Evolutionary conservation across 805 yeast species (phyloP), one percentile per base, ranked within the genome.

Genomic region (Yarrowia alimentaria): DNA sequence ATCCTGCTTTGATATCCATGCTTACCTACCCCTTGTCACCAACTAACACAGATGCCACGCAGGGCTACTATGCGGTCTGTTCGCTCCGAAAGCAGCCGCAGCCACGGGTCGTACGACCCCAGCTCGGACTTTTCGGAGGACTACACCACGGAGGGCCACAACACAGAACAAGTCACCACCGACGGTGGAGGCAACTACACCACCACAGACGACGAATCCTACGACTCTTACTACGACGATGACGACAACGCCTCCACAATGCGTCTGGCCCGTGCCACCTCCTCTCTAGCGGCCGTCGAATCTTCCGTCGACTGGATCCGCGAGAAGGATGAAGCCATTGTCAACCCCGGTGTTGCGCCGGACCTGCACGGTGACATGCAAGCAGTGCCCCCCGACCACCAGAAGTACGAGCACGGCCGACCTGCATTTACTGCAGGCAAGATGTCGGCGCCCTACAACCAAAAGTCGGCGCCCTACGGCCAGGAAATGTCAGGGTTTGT

Each of bases 261-360:
- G 47, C 32, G 47, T 24, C 19, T 26, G 32, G 47, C 33, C 6
- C 47, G 30, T 3, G 47, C 14, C 4, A 40, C 47, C 9, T 26
- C 33, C 11, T 40, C 47, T 1, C 33, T 28, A 11, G 47, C 47
- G 6, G 47, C 47, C 19, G 47, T 19, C 25, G 33, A 40, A 8
- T 40, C 47, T 19, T 40, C 47, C 13, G 47, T 40, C 5, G 47
- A 40, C 22, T 43, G 50, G 50, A 16, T 43, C 30, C 50, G 37
- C 9, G 50, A 30, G 9, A 43, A 43, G 28, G 50, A 43, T 13
- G 37, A 43, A 14, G 37, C 35, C 5, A 30, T 43, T 14, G 37
- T 30, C 14, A 43, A 43, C 30, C 50, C 50, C 5, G 50, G 50
- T 16, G 50, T 43, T 5, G 35, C 50, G 4, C 47, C 47, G 4